phyloP scores from a whole-genome alignment of 108 stramenopile genomes.

The Bacterosira constricta region DNA sequence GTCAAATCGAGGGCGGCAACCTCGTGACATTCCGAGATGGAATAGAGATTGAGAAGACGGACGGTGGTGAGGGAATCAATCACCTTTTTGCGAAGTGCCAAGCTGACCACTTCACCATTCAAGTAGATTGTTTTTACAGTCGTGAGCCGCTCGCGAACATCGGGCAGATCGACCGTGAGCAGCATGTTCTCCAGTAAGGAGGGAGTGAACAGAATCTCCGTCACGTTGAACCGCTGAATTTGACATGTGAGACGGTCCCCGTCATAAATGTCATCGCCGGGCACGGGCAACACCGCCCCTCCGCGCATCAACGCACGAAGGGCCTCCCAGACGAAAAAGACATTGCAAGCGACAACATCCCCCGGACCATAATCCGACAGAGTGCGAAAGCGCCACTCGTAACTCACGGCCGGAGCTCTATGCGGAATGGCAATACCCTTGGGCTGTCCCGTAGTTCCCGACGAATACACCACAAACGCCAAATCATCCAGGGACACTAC shows the following conservation, averaged over 20 bases:
- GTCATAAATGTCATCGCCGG: constrained; percentile 76
- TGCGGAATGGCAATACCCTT: constrained; percentile 34
- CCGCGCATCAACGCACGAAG: constrained; percentile 70
- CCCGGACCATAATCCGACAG: constrained; percentile 30
- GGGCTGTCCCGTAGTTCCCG: constrained; percentile 79
- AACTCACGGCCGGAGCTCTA: constrained; percentile 41
- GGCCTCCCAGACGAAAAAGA: constrained; percentile 88
- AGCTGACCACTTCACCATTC: constrained; percentile 80
- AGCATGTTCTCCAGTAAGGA: constrained; percentile 66
- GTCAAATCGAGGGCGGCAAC: constrained; percentile 58
- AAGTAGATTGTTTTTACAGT: constrained; percentile 49
- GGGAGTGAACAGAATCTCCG: constrained; percentile 81
- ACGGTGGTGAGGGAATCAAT: constrained; percentile 47
- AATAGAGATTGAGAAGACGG: constrained; percentile 70
- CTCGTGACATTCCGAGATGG: constrained; percentile 79
- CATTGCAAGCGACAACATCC: constrained; percentile 69
- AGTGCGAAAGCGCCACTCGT: constrained; percentile 22
- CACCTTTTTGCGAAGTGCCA: constrained; percentile 47
- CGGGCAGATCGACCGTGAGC: constrained; percentile 45
- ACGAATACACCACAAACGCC: constrained; percentile 73
- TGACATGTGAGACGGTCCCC: constrained; percentile 54
- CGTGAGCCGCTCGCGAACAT: constrained; percentile 44
- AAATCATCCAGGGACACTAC: constrained; percentile 53
- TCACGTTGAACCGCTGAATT: constrained; percentile 52
- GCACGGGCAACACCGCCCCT: constrained; percentile 65